These are phyloP conservation scores for Cryptosporidium bovis DNA, from an alignment of 169 alveolate species.

Conservation along the genomic window DNA sequence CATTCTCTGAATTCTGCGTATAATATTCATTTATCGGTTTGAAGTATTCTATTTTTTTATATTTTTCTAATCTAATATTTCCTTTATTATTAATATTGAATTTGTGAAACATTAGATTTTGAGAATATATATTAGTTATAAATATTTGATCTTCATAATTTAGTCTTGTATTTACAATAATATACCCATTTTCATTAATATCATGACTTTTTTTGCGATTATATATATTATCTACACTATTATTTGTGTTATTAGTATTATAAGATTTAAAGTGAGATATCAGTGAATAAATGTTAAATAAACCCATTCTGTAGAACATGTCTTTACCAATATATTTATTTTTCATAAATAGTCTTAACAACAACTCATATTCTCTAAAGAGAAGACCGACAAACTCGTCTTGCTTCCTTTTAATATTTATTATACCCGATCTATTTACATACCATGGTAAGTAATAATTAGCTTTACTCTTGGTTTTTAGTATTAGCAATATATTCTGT, in stretches of 20 bases:
- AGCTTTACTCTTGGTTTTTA: constrained; percentile 4
- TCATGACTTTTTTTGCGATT: no score
- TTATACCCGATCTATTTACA: neutral
- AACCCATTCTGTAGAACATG: constrained; percentile 33
- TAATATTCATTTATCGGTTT: constrained; percentile 10
- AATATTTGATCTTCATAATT: constrained; percentile 18
- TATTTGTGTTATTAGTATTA: neutral
- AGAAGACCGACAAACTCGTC: constrained; percentile 1
- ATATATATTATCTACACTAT: no score
- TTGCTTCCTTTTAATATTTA: constrained; percentile 9
- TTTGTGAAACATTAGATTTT: neutral
- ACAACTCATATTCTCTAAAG: neutral
- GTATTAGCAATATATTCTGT: constrained; percentile 17
- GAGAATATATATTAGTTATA: neutral
- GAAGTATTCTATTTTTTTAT: neutral
- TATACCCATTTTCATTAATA: neutral
- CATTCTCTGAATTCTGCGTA: constrained; percentile 1
- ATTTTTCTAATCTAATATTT: neutral
- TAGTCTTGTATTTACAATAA: constrained; percentile 9
- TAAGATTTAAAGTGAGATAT: constrained; percentile 50
- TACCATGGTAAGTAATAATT: constrained; percentile 40
- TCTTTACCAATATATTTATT: constrained; percentile 27
- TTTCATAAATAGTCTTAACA: constrained; percentile 6
- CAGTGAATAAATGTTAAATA: constrained; percentile 16
- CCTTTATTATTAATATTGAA: neutral